Base-by-base conservation (phyloP, 495 filamentous ascomycete genomes). In the Clavariopsis aquatica region DNA sequence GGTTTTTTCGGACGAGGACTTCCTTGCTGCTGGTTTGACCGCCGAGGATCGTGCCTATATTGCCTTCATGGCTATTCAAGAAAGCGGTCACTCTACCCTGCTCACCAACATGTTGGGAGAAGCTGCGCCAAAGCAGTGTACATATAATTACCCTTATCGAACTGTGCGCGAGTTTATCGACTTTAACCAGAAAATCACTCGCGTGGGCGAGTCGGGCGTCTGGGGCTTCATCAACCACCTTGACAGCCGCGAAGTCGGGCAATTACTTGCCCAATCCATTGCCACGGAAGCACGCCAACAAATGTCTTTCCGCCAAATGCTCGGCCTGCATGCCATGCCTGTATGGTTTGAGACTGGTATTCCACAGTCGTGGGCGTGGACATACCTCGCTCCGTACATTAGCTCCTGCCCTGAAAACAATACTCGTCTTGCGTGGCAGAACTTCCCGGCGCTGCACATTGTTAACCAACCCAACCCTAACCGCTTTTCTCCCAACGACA, bases 311-410 rank as follows among this genome's bases (percentile, higher is more conserved):
- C 88, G 91, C 23, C 91, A 96, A 66, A 90, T 95, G 75, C 81
- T 85, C 28, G 92, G 91, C 26, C 83, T 95, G 23, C 89, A 89
- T 76, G 89, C 91, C 1, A 92, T 90, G 88, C 87, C 90, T 0
- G 89, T 88, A 2, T 96, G 88, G 89, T 93, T 93, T 73, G 84
- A 92, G 74, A 81, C 84, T 10, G 89, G 89, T 24, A 83, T 92
- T 20, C 90, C 91, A 0, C 92, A 96, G 72, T 90, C 87, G 0
- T 95, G 92, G 89, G 84, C 87, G 1, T 96, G 92, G 92, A 87
- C 91, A 0, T 80, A 91, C 10, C 80, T 96, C 34, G 90, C 92
- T 0, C 92, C 89, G 0, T 92, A 90, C 73, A 93, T 96, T 75
- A 87, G 84, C 51, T 85, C 81, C 13, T 96, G 92, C 73, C 91